Evolutionary conservation across 352 stramenopile species (phyloP), one percentile per base, ranked within the genome.

Genomic region (Phytopythium delawarense): DNA sequence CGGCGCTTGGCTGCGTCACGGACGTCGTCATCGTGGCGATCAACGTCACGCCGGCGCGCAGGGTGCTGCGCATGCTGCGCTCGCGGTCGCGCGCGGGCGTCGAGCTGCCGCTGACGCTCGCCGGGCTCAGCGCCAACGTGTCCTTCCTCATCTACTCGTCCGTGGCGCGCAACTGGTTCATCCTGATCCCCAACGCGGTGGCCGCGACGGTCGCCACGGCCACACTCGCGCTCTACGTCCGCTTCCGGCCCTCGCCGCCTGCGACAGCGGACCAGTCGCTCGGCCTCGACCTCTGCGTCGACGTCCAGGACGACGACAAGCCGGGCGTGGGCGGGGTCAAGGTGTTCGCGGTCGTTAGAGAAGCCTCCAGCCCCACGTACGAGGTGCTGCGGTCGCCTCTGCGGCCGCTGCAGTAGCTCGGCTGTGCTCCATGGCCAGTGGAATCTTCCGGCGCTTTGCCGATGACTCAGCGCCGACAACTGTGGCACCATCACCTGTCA

Each of bases 141-240:
- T 66, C 79, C 20, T 88, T 76, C 76, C 62, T 82, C 37, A 62
- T 69, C 20, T 88, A 82, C 61, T 71, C 71, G 30, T 61, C 57
- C 42, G 52, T 85, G 23, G 59, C 75, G 18, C n/a, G 62, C 37
- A 70, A 81, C 42, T 54, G 34, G n/a, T 67, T 83, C 48, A 67
- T 88, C 30, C 68, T 80, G 3, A 37, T 42, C n/a, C 52, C 52
- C 25, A 42, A 58, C n/a, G 37, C 45, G 7, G 16, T 58, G 3
- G 34, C 37, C 52, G 35, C 35, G 32, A 5, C 52, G 12, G 2
- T 58, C 52, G 52, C 18, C 2, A 13, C 37, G 12, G n/a, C 70
- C 42, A 66, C 67, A 6, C 50, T 74, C 32, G 30, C 46, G 16
- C 51, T 76, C 20, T 77, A 74, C 52, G 4, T 64, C 46, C 50